phyloP scores from a whole-genome alignment of 306 rosid genomes.

The Glycine soja region DNA sequence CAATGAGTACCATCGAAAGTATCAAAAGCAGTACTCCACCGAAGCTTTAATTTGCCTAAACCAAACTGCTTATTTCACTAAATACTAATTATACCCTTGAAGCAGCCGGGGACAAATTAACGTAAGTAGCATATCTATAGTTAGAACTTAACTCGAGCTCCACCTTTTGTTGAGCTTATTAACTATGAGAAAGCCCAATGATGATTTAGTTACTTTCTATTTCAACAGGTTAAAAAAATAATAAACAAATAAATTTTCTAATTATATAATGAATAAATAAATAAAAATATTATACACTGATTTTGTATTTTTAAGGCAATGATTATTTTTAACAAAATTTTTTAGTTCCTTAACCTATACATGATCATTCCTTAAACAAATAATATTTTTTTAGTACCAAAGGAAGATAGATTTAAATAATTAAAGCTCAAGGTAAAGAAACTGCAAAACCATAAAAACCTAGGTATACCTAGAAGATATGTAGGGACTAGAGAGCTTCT shows the following conservation, averaged over 20 bases:
- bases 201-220: neutral
- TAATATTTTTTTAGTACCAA: neutral
- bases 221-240: neutral
- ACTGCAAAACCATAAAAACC: slow-evolving; percentile 41
- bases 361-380: neutral
- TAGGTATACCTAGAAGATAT: neutral
- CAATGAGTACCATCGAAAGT: neutral
- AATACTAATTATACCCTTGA: neutral
- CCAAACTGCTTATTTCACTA: neutral
- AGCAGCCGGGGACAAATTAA: neutral
- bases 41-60: neutral
- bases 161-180: slow-evolving; percentile 3
- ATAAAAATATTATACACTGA: neutral
- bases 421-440: slow-evolving; percentile 15
- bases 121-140: neutral
- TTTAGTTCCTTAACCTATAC: neutral
- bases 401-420: neutral
- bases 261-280: neutral
- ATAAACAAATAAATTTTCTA: neutral
- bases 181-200: neutral
- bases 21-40: neutral
- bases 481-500: slow-evolving; percentile 18
- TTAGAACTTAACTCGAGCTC: slow-evolving; percentile 3
- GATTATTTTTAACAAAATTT: neutral
- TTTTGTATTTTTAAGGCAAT: neutral